These are phyloP conservation scores for Margaritispora aquatica DNA, from an alignment of 495 filamentous ascomycete species.

Conservation along the genomic window DNA sequence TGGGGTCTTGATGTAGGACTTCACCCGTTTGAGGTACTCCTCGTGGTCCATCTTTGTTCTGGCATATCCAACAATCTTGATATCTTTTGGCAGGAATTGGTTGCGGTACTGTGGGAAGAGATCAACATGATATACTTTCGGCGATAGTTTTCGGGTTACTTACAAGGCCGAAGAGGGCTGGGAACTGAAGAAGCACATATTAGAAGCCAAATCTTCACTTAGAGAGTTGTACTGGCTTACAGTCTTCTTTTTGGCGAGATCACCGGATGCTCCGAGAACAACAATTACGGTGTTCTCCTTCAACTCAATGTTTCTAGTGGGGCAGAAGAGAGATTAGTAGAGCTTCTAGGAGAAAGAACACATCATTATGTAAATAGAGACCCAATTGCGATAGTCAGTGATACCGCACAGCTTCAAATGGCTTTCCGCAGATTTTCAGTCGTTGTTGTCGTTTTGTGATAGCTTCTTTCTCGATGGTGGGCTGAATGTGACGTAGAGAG, in stretches of 20 bases:
- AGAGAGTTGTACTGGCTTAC: slow-evolving; percentile 45
- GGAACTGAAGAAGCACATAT: slow-evolving; percentile 57
- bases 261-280: slow-evolving; percentile 93
- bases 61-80: slow-evolving; percentile 97
- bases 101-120: slow-evolving; percentile 71
- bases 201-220: slow-evolving; percentile 16
- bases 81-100: slow-evolving; percentile 96
- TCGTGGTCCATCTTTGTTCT: slow-evolving; percentile 98
- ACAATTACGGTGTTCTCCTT: slow-evolving; percentile 98
- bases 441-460: slow-evolving; percentile 6
- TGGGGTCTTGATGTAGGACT: slow-evolving; percentile 97
- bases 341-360: slow-evolving; percentile 2
- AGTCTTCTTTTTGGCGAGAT: slow-evolving; percentile 99
- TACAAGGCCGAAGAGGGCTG: slow-evolving; percentile 97
- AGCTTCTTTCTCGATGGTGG: not conserved
- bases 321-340: slow-evolving; percentile 16
- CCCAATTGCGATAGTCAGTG: not conserved
- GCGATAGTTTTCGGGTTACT: slow-evolving; percentile 34
- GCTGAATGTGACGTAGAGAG: slow-evolving; percentile 26
- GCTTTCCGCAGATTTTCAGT: not conserved
- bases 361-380: not conserved
- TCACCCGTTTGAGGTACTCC: slow-evolving; percentile 88
- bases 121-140: not conserved
- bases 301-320: slow-evolving; percentile 72
- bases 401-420: slow-evolving; percentile 5